Evolutionary conservation across 2,329 filamentous ascomycete species (phyloP).

Genomic region (Pseudogymnoascus sp.): DNA sequence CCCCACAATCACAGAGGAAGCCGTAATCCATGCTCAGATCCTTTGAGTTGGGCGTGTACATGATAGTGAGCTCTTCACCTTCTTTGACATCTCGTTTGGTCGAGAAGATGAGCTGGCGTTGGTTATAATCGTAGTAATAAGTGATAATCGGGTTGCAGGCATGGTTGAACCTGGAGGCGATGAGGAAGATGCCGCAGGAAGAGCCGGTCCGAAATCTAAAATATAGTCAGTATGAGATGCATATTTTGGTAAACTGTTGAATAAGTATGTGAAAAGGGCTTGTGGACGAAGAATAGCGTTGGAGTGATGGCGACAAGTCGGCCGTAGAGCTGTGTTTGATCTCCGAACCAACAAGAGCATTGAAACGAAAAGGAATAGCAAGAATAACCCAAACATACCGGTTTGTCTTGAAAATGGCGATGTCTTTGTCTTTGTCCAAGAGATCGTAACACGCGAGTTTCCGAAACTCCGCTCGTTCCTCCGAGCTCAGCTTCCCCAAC

Average conservation of each 20-base stretch:
- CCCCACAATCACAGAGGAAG: conserved; percentile 44
- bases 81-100: conserved; percentile 31
- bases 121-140: conserved; percentile 34
- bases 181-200: conserved; percentile 37
- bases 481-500: conserved; percentile 16
- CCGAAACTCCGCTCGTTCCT: conserved; percentile 19
- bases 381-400: conserved; percentile 18
- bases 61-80: conserved; percentile 45
- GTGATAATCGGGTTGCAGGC: conserved; percentile 39
- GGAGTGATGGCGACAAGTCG: background rate
- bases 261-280: too few species aligned
- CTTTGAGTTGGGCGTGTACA: conserved; percentile 36
- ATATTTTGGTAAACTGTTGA: background rate
- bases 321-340: background rate
- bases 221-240: background rate
- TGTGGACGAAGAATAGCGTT: background rate
- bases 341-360: background rate
- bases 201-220: background rate
- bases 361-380: too few species aligned
- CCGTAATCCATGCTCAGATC: conserved; percentile 40
- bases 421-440: conserved; percentile 12
- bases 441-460: conserved; percentile 16
- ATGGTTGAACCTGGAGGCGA: conserved; percentile 52
- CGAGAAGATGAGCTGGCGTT: conserved; percentile 35
- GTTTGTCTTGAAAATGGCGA: conserved; percentile 26